Base-by-base conservation (phyloP, 345 rosid species). In the Clarkia xantiana region DNA sequence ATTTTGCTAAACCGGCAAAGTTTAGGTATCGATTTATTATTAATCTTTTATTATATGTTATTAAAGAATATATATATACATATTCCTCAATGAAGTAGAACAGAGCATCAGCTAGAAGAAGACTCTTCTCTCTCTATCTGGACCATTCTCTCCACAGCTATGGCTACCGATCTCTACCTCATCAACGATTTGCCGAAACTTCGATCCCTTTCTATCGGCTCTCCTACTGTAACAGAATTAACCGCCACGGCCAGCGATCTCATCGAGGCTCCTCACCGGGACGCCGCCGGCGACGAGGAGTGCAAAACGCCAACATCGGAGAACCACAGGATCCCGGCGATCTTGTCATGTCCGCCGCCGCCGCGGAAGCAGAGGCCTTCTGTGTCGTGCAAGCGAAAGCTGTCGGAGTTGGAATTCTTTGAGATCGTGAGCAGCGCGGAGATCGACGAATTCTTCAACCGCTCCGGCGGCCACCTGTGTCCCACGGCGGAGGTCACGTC, bases 381-480 rank as follows among this genome's bases (percentile, higher is more conserved):
- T 14, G 18, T 10, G 10, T 58, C 59, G 3, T 64, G 76, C 59
- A 71, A 65, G 60, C 56, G 79, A 58, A 74, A 64, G 67, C 52
- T 65, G 50, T 49, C 68, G 43, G 67, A 70, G 36, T 41, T 72
- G 16, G 73, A 72, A 0, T 67, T 67, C 64, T 62, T 67, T n/a
- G 71, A 74, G 60, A 51, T 55, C 50, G 69, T 51, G 40, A 65
- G 56, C 12, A 44, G 57, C 3, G 57, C 51, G 5, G 70, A 70
- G 44, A 61, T 74, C 42, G 74, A 74, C 1, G 53, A 57, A 11
- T 65, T 67, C 29, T 62, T 71, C 50, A 58, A 19, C 42, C 64
- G 15, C 5, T 22, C 25, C 3, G 9, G 36, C 3, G 9, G 36
- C 1, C 36, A 5, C 36, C 36, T 29, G 36, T 10, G 1, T 13